A percentile compares a stretch with the other conserved stretches of the same genome.
Evolutionary conservation across 1,139 yeast genomes (phyloP).

Genomic region (Sugiyamaella neomexicana): DNA sequence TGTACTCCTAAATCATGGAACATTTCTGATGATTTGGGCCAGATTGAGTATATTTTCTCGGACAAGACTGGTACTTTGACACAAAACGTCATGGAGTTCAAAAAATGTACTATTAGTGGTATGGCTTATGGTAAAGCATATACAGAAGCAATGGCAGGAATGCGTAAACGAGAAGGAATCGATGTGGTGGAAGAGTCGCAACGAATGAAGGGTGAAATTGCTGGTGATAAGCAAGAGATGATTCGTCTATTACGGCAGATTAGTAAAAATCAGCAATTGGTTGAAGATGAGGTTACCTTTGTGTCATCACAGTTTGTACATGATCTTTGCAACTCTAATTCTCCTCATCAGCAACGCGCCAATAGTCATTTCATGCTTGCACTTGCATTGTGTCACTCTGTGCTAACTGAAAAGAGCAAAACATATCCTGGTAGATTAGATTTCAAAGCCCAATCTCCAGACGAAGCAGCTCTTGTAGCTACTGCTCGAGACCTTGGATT

Average conservation of each 20-base stretch:
- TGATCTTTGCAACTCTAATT: conserved; percentile 53
- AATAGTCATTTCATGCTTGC: conserved; percentile 82
- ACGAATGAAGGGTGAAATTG: conserved; percentile 62
- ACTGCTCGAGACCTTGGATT: conserved; percentile 94
- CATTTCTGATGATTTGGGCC: conserved; percentile 95
- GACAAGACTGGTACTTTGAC: conserved; percentile 97
- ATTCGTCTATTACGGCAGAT: conserved; percentile 51
- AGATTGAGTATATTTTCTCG: conserved; percentile 90
- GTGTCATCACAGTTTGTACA: conserved; percentile 65
- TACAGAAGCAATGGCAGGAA: conserved; percentile 93
- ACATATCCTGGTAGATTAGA: conserved; percentile 57
- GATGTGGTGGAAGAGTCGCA: conserved; percentile 71
- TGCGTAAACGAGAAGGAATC: conserved; percentile 82
- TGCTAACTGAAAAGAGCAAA: conserved; percentile 69
- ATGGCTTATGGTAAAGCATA: conserved; percentile 89
- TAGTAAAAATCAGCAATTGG: conserved; percentile 57
- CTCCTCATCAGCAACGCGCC: conserved; percentile 59
- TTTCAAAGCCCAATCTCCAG: conserved; percentile 96
- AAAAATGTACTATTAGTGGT: conserved; percentile 88
- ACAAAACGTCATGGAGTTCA: conserved; percentile 95
- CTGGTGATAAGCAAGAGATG: conserved; percentile 66
- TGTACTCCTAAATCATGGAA: conserved; percentile 97
- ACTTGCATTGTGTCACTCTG: conserved; percentile 89
- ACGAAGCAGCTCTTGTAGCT: conserved; percentile 92
- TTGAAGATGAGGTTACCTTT: conserved; percentile 71